Conservation (phyloP, 495 filamentous ascomycete genomes). For the Aspergillus hancockii region DNA sequence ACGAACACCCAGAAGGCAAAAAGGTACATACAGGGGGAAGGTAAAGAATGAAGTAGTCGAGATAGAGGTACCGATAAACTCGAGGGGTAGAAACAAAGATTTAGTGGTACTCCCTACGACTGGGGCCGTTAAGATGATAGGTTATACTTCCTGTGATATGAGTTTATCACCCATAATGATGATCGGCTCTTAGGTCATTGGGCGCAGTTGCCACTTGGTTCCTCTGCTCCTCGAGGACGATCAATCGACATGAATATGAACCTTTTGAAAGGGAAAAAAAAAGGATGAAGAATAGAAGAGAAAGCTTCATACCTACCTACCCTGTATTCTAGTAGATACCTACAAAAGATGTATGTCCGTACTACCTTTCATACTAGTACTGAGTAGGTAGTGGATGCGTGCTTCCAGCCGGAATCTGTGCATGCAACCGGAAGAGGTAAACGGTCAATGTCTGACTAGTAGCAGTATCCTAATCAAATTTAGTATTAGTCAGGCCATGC, state of each 20-base stretch:
- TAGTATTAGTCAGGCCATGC: background rate
- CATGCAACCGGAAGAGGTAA: constrained; percentile 32
- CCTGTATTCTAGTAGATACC: background rate
- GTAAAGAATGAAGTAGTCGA: background rate
- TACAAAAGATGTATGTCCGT: background rate
- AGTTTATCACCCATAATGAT: background rate
- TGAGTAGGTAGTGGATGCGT: constrained; percentile 14
- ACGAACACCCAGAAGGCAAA: background rate
- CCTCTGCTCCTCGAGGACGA: background rate
- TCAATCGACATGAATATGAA: background rate
- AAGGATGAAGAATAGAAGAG: background rate
- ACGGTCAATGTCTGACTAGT: constrained; percentile 15
- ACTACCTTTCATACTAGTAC: constrained; percentile 4
- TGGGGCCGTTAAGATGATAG: constrained; percentile 7
- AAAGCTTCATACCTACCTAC: background rate
- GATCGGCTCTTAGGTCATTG: constrained; percentile 1
- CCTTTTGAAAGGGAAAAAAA: background rate
- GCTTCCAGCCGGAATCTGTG: constrained; percentile 14
- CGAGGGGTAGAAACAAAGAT: constrained; percentile 4
- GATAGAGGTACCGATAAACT: constrained; percentile 7
- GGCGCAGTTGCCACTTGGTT: background rate
- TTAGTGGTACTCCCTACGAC: background rate
- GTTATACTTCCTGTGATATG: constrained; percentile 4
- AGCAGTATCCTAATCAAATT: background rate
- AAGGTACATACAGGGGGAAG: background rate